Conservation (phyloP, 2,329 filamentous ascomycete species). For the Fusarium acutatum region DNA sequence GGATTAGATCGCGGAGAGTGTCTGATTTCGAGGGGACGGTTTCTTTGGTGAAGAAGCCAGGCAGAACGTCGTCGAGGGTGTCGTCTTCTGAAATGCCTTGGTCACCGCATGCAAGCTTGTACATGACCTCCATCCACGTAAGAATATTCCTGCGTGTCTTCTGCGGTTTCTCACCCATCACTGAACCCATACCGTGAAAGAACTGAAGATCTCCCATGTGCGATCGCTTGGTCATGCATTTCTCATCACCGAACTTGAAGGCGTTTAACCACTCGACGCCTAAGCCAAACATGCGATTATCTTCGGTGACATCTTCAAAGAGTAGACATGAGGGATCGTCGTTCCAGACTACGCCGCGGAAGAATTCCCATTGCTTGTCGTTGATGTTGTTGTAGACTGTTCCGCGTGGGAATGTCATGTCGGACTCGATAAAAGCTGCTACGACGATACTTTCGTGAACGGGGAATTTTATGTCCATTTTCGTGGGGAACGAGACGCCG, state of each 20-base stretch:
- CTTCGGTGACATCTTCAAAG: slow-evolving; percentile 6
- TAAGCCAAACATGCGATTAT: slow-evolving; percentile 16
- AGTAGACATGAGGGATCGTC: slow-evolving; percentile 25
- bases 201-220: slow-evolving; percentile 31
- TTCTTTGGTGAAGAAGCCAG: neutral
- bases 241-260: slow-evolving; percentile 22
- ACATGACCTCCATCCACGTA: slow-evolving; percentile 28
- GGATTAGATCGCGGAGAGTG: slow-evolving; percentile 13
- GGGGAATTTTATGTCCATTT: slow-evolving; percentile 17
- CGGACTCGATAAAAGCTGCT: slow-evolving; percentile 19
- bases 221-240: slow-evolving; percentile 22
- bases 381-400: slow-evolving; percentile 33
- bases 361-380: slow-evolving; percentile 24
- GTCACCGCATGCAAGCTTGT: slow-evolving; percentile 21
- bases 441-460: slow-evolving; percentile 24
- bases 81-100: slow-evolving; percentile 1
- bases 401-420: slow-evolving; percentile 18
- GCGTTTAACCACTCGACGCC: slow-evolving; percentile 14
- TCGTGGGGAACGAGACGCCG: slow-evolving; percentile 5
- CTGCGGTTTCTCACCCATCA: slow-evolving; percentile 11
- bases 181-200: slow-evolving; percentile 22
- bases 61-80: neutral
- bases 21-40: neutral
- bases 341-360: slow-evolving; percentile 27
- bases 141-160: slow-evolving; percentile 6